phyloP scores from a whole-genome alignment of 179 eudicot species.

The Silene noctiflora region DNA sequence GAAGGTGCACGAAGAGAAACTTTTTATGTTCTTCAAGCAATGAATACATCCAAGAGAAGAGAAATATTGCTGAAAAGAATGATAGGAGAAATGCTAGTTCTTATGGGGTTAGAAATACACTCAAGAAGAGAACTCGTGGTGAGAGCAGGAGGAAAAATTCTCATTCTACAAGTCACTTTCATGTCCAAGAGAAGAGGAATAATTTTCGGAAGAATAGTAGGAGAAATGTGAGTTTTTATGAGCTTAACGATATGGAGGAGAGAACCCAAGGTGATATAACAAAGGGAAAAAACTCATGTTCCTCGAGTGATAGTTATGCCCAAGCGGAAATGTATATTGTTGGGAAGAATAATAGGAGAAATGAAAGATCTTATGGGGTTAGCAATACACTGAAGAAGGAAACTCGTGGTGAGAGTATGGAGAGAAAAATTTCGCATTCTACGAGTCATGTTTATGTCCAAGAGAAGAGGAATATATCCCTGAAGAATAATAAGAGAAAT shows the following conservation, averaged over 20 bases:
- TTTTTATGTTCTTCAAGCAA: no score
- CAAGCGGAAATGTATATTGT: background rate
- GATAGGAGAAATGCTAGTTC: background rate
- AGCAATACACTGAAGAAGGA: background rate
- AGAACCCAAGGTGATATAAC: background rate
- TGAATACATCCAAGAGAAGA: background rate
- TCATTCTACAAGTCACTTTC: no score
- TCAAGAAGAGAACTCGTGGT: background rate
- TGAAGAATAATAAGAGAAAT: background rate
- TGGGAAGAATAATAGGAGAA: background rate
- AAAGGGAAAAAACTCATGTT: background rate
- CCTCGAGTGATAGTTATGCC: background rate
- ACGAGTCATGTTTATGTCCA: background rate
- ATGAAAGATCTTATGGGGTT: background rate
- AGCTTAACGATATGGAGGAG: no score
- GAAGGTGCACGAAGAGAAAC: no score
- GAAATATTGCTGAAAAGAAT: background rate
- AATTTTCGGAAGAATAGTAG: no score
- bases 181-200: no score
- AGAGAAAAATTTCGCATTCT: background rate
- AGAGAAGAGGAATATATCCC: background rate
- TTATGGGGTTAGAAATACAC: background rate
- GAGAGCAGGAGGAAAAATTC: no score
- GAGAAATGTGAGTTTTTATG: no score
- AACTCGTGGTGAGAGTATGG: constrained; percentile 1